Conservation (phyloP, 495 filamentous ascomycete species). For the Penicillium coprophilum region DNA sequence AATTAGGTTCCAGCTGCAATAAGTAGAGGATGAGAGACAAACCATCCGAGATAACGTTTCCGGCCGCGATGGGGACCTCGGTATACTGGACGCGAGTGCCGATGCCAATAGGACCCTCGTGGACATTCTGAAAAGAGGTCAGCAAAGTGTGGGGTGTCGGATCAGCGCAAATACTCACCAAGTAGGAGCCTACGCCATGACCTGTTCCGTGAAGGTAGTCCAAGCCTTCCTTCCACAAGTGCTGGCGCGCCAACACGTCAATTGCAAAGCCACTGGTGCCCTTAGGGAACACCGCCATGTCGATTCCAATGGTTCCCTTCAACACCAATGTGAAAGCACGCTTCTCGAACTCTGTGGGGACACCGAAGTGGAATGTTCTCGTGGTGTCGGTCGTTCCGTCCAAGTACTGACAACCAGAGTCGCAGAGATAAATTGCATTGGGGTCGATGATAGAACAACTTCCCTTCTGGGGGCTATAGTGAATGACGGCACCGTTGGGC, state of each 20-base stretch:
- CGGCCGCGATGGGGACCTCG: slow-evolving; percentile 84
- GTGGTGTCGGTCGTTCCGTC: slow-evolving; percentile 98
- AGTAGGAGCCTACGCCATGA: slow-evolving; percentile 89
- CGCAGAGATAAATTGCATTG: slow-evolving; percentile 87
- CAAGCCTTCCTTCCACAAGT: slow-evolving; percentile 87
- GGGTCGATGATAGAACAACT: slow-evolving; percentile 84
- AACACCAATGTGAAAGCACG: slow-evolving; percentile 94
- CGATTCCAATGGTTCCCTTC: slow-evolving; percentile 92
- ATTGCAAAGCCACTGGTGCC: slow-evolving; percentile 91
- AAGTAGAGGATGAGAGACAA: slow-evolving; percentile 10
- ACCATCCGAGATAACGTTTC: slow-evolving; percentile 89
- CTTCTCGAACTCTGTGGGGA: slow-evolving; percentile 80
- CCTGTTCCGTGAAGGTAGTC: slow-evolving; percentile 97
- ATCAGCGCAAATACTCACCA: slow-evolving; percentile 42
- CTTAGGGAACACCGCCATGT: slow-evolving; percentile 87
- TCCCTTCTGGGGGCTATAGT: slow-evolving; percentile 90
- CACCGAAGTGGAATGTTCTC: slow-evolving; percentile 86
- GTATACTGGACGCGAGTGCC: slow-evolving; percentile 88
- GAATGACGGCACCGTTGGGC: slow-evolving; percentile 92
- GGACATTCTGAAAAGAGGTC: slow-evolving; percentile 67
- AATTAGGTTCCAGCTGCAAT: slow-evolving; percentile 6
- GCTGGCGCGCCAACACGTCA: slow-evolving; percentile 85
- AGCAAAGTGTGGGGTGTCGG: slow-evolving; percentile 7
- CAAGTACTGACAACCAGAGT: slow-evolving; percentile 91
- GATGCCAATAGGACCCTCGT: slow-evolving; percentile 96